Conservation (phyloP, 1,284 basidiomycete genomes). For the Boletus semigastroideus region DNA sequence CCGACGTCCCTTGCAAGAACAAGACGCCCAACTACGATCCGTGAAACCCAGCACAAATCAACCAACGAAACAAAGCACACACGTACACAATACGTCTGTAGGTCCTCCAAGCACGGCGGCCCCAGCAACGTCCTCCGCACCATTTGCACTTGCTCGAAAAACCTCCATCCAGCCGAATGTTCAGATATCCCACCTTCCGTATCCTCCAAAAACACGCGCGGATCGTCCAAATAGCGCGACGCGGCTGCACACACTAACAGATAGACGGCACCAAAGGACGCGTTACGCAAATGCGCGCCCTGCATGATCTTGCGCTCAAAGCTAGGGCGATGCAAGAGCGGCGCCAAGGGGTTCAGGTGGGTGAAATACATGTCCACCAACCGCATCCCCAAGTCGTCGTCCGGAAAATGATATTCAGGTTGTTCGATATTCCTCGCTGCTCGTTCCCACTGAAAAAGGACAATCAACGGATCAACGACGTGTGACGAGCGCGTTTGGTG, state of each 20-base stretch:
- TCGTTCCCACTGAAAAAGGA: conserved; percentile 42
- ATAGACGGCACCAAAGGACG: conserved; percentile 66
- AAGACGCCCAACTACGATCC: conserved; percentile 41
- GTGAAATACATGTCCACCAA: conserved; percentile 74
- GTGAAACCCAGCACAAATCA: not conserved
- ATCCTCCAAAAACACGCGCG: conserved; percentile 51
- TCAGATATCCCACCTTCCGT: conserved; percentile 28
- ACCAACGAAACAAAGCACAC: not conserved
- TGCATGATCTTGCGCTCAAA: conserved; percentile 66
- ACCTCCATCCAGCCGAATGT: conserved; percentile 75
- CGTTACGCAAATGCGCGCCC: conserved; percentile 56
- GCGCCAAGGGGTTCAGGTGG: conserved; percentile 58
- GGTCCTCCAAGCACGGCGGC: conserved; percentile 55
- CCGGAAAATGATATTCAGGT: conserved; percentile 49
- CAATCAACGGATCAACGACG: not conserved
- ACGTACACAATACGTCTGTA: conserved; percentile 56
- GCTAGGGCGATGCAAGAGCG: conserved; percentile 76
- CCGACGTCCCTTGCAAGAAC: conserved; percentile 59
- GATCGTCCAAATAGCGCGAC: conserved; percentile 65
- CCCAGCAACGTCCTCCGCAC: conserved; percentile 47
- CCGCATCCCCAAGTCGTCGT: conserved; percentile 54
- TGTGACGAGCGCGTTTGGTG: not conserved
- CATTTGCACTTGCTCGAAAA: conserved; percentile 63
- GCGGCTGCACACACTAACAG: conserved; percentile 77
- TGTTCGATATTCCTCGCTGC: conserved; percentile 16